Evolutionary conservation across 73 alveolate genomes (phyloP), one percentile per base, ranked within the genome.

Genomic region (Diophrys sp.): DNA sequence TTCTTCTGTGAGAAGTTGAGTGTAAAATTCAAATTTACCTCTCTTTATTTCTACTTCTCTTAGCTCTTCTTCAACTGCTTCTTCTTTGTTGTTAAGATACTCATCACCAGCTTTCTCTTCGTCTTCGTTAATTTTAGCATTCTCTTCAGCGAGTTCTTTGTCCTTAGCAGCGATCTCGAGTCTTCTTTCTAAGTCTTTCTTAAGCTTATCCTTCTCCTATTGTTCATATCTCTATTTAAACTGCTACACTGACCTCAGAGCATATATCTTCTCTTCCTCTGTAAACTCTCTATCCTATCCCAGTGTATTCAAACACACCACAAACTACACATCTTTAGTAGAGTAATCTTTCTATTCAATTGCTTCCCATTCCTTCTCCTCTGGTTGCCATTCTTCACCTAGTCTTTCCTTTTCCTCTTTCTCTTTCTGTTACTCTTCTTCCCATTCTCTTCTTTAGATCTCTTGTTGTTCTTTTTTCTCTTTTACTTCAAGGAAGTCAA

Each of bases 231-330:
- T 77, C 23, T 89, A 73, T 78, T 87, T 89, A 54, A 88, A 91
- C 33, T 87, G 71, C 68, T 62, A 53, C 55, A 90, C 95, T 5
- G 87, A 69, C 14, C 79, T 74, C 31, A 89, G 74, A 26, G 91
- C 91, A 54, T 82, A 72, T 34, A 76, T 73, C 31, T 88, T 87
- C 75, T 96, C 94, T 25, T 82, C 90, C 25, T 81, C 82, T 1
- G 94, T 71, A 54, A 95, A 83, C 67, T 87, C 80, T 57, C 98
- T 76, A 78, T 96, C 99, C 83, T 96, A 94, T 14, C 98, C 98
- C 76, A 96, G 68, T 0, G 99, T 95, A 71, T 96, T 98, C 29
- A 93, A 72, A 75, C 98, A 95, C 1, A 96, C 87, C 14, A 86
- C 94, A 25, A 71, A 84, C 72, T 80, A n/a, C 31, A 91, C 83